These are phyloP conservation scores for Fusarium anthophilum DNA, from an alignment of 2,329 filamentous ascomycete genomes.

Conservation along the genomic window DNA sequence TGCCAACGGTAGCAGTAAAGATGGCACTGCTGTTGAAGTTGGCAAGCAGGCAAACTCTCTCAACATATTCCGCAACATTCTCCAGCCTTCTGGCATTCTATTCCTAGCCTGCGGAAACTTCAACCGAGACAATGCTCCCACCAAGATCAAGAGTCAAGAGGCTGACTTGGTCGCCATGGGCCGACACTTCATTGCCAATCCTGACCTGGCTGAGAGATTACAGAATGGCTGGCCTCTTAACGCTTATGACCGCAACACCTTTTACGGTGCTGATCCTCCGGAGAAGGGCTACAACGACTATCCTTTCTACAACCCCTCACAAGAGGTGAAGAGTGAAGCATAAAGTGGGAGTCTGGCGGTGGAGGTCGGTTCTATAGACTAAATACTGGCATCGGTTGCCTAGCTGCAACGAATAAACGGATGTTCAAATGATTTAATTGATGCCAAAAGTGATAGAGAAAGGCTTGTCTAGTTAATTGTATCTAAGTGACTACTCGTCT, in stretches of 20 bases:
- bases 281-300: conserved; percentile 44
- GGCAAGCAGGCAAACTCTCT: conserved; percentile 45
- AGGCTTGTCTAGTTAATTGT: background rate
- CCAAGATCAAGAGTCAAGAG: conserved; percentile 48
- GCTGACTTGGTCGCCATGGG: conserved; percentile 45
- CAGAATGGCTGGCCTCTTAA: conserved; percentile 49
- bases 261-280: conserved; percentile 48
- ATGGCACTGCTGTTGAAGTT: background rate
- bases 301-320: conserved; percentile 8
- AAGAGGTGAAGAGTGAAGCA: background rate
- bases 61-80: conserved; percentile 52
- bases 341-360: background rate
- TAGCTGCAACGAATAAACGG: background rate
- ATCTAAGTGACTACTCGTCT: background rate
- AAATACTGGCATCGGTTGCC: background rate
- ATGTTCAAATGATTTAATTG: fast-evolving
- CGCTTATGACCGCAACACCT: conserved; percentile 51
- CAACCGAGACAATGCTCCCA: conserved; percentile 15
- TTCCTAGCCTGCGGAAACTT: conserved; percentile 63
- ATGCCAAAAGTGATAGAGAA: background rate
- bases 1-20: conserved; percentile 15
- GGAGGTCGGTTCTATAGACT: background rate
- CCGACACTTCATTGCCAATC: conserved; percentile 48
- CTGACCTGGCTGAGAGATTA: conserved; percentile 50
- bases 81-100: conserved; percentile 50